These are phyloP conservation scores for Lepidium sativum DNA, from an alignment of 345 rosid species.

Conservation along the genomic window DNA sequence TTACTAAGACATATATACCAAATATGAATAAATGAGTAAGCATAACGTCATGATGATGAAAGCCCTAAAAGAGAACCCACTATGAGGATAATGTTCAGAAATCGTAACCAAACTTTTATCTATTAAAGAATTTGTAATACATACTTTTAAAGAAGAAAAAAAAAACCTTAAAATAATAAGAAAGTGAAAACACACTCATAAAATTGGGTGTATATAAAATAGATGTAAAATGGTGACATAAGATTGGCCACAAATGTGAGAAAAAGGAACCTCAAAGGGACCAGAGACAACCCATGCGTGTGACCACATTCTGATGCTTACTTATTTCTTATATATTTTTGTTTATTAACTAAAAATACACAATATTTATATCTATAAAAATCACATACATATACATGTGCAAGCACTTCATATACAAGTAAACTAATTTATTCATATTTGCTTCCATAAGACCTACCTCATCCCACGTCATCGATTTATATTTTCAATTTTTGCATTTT, in stretches of 20 bases:
- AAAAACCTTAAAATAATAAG: slow-evolving; percentile 18
- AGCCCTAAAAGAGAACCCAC: slow-evolving; percentile 32
- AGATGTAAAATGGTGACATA: slow-evolving; percentile 21
- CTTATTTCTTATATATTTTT: slow-evolving; percentile 14
- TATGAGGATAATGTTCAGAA: slow-evolving; percentile 20
- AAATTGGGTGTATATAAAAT: slow-evolving; percentile 7
- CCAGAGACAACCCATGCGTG: slow-evolving; percentile 83
- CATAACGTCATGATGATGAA: slow-evolving; percentile 28
- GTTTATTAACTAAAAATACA: neutral
- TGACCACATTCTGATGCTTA: slow-evolving; percentile 45
- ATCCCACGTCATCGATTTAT: slow-evolving; percentile 26
- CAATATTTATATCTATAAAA: neutral
- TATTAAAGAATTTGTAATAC: slow-evolving; percentile 3
- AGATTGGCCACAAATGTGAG: slow-evolving; percentile 29
- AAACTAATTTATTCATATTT: slow-evolving; percentile 10
- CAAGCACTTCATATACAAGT: slow-evolving; percentile 22
- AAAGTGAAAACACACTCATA: slow-evolving; percentile 24
- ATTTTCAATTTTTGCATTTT: neutral
- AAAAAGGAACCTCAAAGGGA: slow-evolving; percentile 42
- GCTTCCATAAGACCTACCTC: slow-evolving; percentile 30
- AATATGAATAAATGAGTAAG: slow-evolving; percentile 11
- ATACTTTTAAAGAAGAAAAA: neutral
- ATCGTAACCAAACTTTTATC: slow-evolving; percentile 13
- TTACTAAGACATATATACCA: neutral
- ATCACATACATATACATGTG: slow-evolving; percentile 12